Evolutionary conservation across 305 asterid species (phyloP).

Genomic region (Withania somnifera): DNA sequence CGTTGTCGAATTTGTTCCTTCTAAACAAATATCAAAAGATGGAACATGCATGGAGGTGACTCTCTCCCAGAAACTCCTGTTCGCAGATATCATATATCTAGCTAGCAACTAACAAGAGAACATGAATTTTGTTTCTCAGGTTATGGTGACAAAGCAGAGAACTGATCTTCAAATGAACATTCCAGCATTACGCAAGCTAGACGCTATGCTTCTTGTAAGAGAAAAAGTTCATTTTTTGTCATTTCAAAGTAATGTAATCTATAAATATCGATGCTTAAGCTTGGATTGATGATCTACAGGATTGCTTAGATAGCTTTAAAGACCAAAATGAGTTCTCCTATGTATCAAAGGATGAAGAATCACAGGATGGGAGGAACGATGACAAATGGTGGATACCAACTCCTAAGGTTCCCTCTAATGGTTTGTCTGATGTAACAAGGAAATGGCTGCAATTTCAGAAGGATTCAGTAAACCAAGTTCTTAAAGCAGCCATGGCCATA

Average conservation of each 20-base stretch:
- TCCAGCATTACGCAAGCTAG: conserved; percentile 57
- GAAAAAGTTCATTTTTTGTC: neutral
- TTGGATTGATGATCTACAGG: conserved; percentile 19
- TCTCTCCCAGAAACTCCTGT: neutral
- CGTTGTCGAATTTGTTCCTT: conserved; percentile 51
- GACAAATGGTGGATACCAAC: conserved; percentile 83
- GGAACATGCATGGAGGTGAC: conserved; percentile 57
- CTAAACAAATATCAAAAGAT: conserved; percentile 49
- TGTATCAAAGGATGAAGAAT: conserved; percentile 30
- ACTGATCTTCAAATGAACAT: conserved; percentile 65
- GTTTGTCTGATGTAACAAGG: conserved; percentile 44
- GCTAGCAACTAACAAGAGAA: neutral
- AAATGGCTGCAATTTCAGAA: conserved; percentile 67
- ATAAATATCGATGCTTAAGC: neutral
- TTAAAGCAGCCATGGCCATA: conserved; percentile 78
- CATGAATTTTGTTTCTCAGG: conserved; percentile 14
- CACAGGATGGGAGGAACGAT: conserved; percentile 25
- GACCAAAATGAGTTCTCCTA: conserved; percentile 59
- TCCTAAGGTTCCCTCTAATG: conserved; percentile 57
- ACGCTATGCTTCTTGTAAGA: conserved; percentile 57
- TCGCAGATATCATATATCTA: neutral
- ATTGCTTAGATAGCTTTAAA: conserved; percentile 57
- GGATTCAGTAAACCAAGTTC: conserved; percentile 67
- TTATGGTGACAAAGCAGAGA: conserved; percentile 59
- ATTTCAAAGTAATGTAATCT: neutral